phyloP scores from a whole-genome alignment of 2,329 filamentous ascomycete species.

The Trichoderma endophyticum region DNA sequence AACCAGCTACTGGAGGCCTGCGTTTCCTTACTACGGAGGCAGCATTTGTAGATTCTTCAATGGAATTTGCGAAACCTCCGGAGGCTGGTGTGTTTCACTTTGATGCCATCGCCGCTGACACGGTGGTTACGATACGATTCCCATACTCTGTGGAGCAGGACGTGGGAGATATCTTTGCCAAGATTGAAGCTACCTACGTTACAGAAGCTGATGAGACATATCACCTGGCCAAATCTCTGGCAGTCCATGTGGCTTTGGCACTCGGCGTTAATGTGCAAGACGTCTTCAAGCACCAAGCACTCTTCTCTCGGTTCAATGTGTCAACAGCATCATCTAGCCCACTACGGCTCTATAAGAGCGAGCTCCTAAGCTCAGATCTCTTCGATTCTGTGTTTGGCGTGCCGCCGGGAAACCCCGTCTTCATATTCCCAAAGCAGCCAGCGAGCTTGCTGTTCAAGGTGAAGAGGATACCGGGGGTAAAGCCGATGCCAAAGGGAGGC shows the following conservation, averaged over 20 bases:
- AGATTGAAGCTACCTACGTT: conserved; percentile 71
- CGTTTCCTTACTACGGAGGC: conserved; percentile 61
- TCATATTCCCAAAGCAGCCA: conserved; percentile 78
- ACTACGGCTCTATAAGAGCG: conserved; percentile 67
- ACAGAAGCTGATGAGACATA: conserved; percentile 57
- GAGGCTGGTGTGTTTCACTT: conserved; percentile 55
- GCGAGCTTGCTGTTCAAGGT: conserved; percentile 80
- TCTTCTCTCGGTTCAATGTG: conserved; percentile 90
- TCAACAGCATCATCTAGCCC: conserved; percentile 75
- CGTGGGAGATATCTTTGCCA: conserved; percentile 65
- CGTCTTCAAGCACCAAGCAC: conserved; percentile 76
- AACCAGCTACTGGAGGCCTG: conserved; percentile 63
- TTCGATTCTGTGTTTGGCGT: conserved; percentile 63
- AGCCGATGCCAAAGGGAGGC: conserved; percentile 29
- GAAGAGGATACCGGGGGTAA: conserved; percentile 48
- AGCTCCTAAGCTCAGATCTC: conserved; percentile 62
- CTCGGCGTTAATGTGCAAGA: conserved; percentile 97
- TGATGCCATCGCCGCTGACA: conserved; percentile 42
- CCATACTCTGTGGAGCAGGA: conserved; percentile 85
- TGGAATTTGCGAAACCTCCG: conserved; percentile 46
- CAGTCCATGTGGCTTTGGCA: conserved; percentile 70
- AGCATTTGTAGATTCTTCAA: conserved; percentile 42
- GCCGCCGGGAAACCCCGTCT: conserved; percentile 49
- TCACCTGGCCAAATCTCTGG: conserved; percentile 47
- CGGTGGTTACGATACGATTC: conserved; percentile 58